Percentiles rank a stretch among this genome's conserved stretches.
Evolutionary conservation across 352 stramenopile genomes (phyloP).

Genomic region (Phytopythium kandeliae): DNA sequence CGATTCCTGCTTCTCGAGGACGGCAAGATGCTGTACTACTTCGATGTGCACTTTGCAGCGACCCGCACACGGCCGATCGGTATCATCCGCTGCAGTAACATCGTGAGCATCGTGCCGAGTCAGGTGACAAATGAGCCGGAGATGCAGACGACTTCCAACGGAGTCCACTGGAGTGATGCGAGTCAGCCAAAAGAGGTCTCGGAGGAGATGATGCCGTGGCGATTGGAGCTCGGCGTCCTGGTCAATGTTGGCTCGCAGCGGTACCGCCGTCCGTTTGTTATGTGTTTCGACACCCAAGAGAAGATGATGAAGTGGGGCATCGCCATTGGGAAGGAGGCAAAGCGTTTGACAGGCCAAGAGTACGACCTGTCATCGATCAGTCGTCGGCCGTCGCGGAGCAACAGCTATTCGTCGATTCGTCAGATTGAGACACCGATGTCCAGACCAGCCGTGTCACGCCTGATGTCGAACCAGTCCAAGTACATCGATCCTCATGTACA

Average conservation of each 20-base stretch:
- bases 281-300: constrained; percentile 73
- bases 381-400: constrained; percentile 49
- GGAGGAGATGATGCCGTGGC: constrained; percentile 67
- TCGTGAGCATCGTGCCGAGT: constrained; percentile 75
- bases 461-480: constrained; percentile 79
- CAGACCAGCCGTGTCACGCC: constrained; percentile 46
- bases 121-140: constrained; percentile 34
- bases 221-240: constrained; percentile 65
- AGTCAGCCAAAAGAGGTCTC: constrained; percentile 15
- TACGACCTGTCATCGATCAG: constrained; percentile 77
- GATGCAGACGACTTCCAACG: constrained; percentile 5
- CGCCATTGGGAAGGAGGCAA: constrained; percentile 67
- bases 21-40: constrained; percentile 80
- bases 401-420: constrained; percentile 49
- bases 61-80: constrained; percentile 67
- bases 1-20: constrained; percentile 76
- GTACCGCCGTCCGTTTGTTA: constrained; percentile 70
- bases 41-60: constrained; percentile 41
- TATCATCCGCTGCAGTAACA: constrained; percentile 73
- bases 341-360: constrained; percentile 74
- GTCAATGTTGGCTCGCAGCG: constrained; percentile 48
- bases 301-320: constrained; percentile 88
- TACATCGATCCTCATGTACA: constrained; percentile 57
- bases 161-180: constrained; percentile 4
- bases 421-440: constrained; percentile 57